Evolutionary conservation across 768 basidiomycete species (phyloP), one percentile per base, ranked within the genome.

Genomic region (Termitomyces sp.): DNA sequence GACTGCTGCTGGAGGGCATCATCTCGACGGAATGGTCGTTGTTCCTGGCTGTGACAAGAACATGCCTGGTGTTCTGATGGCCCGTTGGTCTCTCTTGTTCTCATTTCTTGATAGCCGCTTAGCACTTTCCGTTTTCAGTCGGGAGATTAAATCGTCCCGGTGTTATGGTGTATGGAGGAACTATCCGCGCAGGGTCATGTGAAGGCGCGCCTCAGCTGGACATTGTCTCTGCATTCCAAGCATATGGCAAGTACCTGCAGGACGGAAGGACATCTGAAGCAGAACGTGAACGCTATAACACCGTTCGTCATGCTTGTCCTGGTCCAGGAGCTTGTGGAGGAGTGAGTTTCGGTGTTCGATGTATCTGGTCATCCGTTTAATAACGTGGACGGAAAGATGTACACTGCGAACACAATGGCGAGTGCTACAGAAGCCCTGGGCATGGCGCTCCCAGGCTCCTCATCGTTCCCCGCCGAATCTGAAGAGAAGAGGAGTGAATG

Each of bases 11-110:
- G 96, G 91, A 15, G 97, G 96, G 5, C 97, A 99, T 70, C 97
- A 95, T 85, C 83, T 99, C 15, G 97, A 98, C 66, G 97, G 94
- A 41, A 92, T 97, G 90, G 93, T 98, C 39, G 94, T 93, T 58
- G 80, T 99, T 54, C 97, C 97, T 22, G 97, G 95, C 41, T 98
- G 94, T 69, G 96, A 99, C 78, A 99, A 99, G 77, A 99, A 99
- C 75, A 98, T 99, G 96, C 97, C 97, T n/a, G 97, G 97, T 60
- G 95, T 97, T 37, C 78, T 98, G 65, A 99, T 99, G 83, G 97
- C 94, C 49, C 84, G 92, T 93, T 66, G 75, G 90, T 65, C 36
- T 34, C 47, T 42, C 55, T 56, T 54, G 36, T 51, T 57, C 52
- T 56, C 48, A 51, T 53, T 51, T 51, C 58, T 41, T 61, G 58